Evolutionary conservation across 2,329 filamentous ascomycete genomes (phyloP), one percentile per base, ranked within the genome.

Genomic region (Parastagonospora avenae): DNA sequence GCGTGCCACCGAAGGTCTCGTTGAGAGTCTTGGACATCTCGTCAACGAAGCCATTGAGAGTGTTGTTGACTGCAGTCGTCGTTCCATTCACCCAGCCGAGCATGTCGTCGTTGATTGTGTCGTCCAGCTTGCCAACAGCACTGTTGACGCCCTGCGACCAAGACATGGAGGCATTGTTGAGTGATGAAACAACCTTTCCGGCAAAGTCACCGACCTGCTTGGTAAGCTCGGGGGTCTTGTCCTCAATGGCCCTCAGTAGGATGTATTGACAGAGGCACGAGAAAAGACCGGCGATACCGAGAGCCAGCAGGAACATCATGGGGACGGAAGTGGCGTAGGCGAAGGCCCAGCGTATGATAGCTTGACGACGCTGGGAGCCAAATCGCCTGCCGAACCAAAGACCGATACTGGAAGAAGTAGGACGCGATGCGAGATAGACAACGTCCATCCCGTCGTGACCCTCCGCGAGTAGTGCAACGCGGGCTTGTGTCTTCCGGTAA

Each of bases 81-180:
- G 89, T 90, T 44, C 88, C 92, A 50, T 87, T 88, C 39, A 97
- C 92, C 83, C 93, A 95, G 52, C 88, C 88, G 56, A 97, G 85
- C 19, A 99, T 79, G 55, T 97, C 86, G 33, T 87, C 70, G 76
- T 97, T 99, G 74, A 99, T 85, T 29, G 90, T 85, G 48, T 79
- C 71, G 68, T 85, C 85, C n/a, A 84, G 82, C 39, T 79, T 73
- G 48, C 74, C 78, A 64, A 96, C 86, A 44, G 88, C 88, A 8
- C 79, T 74, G 74, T 96, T 96, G 61, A 90, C 88, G 46, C 86
- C 86, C 49, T 80, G 76, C 4, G 92, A 86, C 92, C 92, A 97
- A 54, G 84, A 77, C 50, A 82, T 80, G 27, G 91, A 95, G 7
- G 90, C 87, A 53, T 86, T 84, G 65, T 89, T 83, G 33, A 96